A percentile compares a stretch with the other conserved stretches of the same genome.
phyloP scores from a whole-genome alignment of 75 land plant species.

The Cunninghamia lanceolata region DNA sequence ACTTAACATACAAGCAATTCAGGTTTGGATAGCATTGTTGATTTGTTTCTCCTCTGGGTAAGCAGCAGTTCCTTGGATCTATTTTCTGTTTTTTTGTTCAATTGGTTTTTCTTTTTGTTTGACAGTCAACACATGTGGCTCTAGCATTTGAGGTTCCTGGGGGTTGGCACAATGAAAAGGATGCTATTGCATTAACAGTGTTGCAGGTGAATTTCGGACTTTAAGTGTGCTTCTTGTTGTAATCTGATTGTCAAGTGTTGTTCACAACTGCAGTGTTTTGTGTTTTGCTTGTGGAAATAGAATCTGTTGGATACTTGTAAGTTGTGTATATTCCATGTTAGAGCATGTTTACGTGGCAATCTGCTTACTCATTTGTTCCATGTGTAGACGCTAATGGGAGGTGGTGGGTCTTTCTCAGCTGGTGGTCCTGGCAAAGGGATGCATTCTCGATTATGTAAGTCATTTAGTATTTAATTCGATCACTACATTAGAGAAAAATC shows the following conservation, averaged over 20 bases:
- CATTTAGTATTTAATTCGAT: not conserved
- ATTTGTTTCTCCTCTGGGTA: not conserved
- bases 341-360: not conserved
- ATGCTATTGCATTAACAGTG: constrained; percentile 71
- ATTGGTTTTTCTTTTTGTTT: not conserved
- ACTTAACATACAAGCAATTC: not conserved
- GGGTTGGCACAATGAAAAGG: constrained; percentile 92
- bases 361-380: not conserved
- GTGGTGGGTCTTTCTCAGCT: constrained; percentile 45
- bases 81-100: not conserved
- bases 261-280: not conserved
- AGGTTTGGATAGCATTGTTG: not conserved
- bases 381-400: constrained; percentile 34
- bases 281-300: not conserved
- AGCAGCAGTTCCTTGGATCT: not conserved
- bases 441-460: constrained; percentile 41
- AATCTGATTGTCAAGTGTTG: not conserved
- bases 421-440: constrained; percentile 58
- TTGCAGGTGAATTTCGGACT: constrained; percentile 52
- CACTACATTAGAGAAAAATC: not conserved
- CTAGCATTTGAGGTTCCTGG: constrained; percentile 96
- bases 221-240: not conserved
- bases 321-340: not conserved
- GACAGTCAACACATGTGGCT: constrained; percentile 84
- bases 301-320: not conserved